Conservation (phyloP, 2,329 filamentous ascomycete species). For the Claviceps sorghi region DNA sequence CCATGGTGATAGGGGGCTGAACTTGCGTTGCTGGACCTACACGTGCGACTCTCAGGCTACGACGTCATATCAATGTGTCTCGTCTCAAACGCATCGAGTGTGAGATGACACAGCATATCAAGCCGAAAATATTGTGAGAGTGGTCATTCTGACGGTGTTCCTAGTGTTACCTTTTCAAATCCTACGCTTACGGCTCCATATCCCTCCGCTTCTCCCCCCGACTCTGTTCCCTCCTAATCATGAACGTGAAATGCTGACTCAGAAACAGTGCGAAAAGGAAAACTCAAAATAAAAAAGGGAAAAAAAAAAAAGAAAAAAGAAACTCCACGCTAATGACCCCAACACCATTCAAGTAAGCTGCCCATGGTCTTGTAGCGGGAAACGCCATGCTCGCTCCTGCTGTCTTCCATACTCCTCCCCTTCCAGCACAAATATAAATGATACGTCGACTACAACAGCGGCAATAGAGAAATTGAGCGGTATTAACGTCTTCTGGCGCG, state of each 20-base stretch:
- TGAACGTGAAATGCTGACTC: not conserved
- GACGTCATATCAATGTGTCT: not conserved
- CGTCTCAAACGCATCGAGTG: not conserved
- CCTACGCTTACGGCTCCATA: not conserved
- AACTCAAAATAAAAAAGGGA: not conserved
- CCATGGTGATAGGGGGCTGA: no score
- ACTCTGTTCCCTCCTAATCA: not conserved
- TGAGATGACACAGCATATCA: not conserved
- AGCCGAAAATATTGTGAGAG: not conserved
- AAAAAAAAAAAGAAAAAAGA: conserved; percentile 5
- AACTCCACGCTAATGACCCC: conserved; percentile 26
- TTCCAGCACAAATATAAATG: not conserved
- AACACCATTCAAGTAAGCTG: not conserved
- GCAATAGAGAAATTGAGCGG: not conserved
- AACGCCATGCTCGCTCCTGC: not conserved
- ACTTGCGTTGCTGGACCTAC: no score
- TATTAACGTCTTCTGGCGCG: conserved; percentile 16
- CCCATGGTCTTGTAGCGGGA: not conserved
- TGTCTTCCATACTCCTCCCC: not conserved
- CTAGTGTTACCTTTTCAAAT: not conserved
- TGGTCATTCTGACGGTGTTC: not conserved
- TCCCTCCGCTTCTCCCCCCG: not conserved
- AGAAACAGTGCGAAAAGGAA: not conserved
- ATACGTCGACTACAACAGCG: not conserved
- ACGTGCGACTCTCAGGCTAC: not conserved